Percentiles rank a stretch among this genome's conserved stretches.
phyloP scores from a whole-genome alignment of 768 basidiomycete species.

The Mycena floridula region DNA sequence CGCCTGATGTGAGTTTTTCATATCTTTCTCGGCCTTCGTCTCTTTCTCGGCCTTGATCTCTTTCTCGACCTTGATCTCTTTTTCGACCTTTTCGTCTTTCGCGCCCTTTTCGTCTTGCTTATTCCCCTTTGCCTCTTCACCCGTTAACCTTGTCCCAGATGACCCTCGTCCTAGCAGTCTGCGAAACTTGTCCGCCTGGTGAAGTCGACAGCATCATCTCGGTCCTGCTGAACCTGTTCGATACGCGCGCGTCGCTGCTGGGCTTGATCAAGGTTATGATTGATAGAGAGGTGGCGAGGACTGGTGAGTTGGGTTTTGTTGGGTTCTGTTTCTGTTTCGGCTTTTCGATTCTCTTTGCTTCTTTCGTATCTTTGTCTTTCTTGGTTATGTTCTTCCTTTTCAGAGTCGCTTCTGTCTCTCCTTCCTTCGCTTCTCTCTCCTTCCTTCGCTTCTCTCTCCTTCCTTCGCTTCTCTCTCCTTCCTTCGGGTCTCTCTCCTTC shows the following conservation, averaged over 20 bases:
- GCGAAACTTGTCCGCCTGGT: slow-evolving; percentile 72
- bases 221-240: slow-evolving; percentile 81
- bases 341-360: background rate
- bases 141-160: no score
- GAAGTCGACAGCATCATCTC: slow-evolving; percentile 85
- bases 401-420: no score
- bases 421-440: background rate
- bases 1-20: slow-evolving; percentile 47
- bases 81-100: no score
- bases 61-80: no score
- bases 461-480: slow-evolving; percentile 5
- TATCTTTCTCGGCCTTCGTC: slow-evolving; percentile 3
- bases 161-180: slow-evolving; percentile 71
- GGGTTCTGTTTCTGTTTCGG: background rate
- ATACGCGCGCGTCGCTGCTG: slow-evolving; percentile 68
- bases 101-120: no score
- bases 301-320: slow-evolving; percentile 40
- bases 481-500: no score
- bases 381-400: no score
- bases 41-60: no score
- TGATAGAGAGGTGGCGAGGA: slow-evolving; percentile 74
- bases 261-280: slow-evolving; percentile 77
- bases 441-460: no score
- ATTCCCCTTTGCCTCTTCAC: no score
- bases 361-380: no score